Evolutionary conservation across 495 filamentous ascomycete species (phyloP).

Genomic region (Neurospora sp.): DNA sequence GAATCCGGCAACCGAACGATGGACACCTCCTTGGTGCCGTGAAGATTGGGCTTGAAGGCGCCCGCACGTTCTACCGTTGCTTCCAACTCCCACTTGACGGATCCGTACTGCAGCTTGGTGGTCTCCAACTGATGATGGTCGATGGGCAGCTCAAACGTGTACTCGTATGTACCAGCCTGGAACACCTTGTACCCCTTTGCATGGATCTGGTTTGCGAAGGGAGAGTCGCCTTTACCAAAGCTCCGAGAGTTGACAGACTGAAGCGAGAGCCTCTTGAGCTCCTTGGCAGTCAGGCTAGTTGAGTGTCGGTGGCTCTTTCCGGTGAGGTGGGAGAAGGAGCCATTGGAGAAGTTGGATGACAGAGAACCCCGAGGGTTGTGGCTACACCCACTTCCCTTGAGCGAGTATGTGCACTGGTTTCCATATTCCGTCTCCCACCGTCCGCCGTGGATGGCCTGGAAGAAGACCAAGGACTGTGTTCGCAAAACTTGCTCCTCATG

Average conservation of each 20-base stretch:
- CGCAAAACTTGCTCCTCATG: slow-evolving; percentile 72
- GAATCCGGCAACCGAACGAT: slow-evolving; percentile 85
- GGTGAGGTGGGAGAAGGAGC: slow-evolving; percentile 14
- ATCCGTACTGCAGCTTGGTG: slow-evolving; percentile 79
- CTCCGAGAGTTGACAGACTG: slow-evolving; percentile 75
- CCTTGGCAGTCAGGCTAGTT: slow-evolving; percentile 33
- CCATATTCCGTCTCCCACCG: slow-evolving; percentile 51
- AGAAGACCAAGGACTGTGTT: slow-evolving; percentile 71
- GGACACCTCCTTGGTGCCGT: slow-evolving; percentile 73
- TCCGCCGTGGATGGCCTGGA: slow-evolving; percentile 55
- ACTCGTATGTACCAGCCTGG: slow-evolving; percentile 81
- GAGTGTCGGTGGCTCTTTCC: slow-evolving; percentile 13
- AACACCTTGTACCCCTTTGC: slow-evolving; percentile 88
- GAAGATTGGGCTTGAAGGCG: slow-evolving; percentile 82
- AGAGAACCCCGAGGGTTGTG: slow-evolving; percentile 23
- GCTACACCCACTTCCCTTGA: slow-evolving; percentile 14
- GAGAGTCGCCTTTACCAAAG: slow-evolving; percentile 70
- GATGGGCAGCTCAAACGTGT: slow-evolving; percentile 89
- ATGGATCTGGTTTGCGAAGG: slow-evolving; percentile 49
- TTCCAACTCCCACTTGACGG: slow-evolving; percentile 82
- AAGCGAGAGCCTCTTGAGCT: slow-evolving; percentile 58
- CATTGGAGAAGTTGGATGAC: slow-evolving; percentile 32
- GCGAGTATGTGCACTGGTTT: slow-evolving; percentile 39
- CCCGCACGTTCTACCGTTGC: slow-evolving; percentile 81
- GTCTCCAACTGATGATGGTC: slow-evolving; percentile 90